Conservation (phyloP, 495 filamentous ascomycete species). For the Astrothelium subdiscretum region DNA sequence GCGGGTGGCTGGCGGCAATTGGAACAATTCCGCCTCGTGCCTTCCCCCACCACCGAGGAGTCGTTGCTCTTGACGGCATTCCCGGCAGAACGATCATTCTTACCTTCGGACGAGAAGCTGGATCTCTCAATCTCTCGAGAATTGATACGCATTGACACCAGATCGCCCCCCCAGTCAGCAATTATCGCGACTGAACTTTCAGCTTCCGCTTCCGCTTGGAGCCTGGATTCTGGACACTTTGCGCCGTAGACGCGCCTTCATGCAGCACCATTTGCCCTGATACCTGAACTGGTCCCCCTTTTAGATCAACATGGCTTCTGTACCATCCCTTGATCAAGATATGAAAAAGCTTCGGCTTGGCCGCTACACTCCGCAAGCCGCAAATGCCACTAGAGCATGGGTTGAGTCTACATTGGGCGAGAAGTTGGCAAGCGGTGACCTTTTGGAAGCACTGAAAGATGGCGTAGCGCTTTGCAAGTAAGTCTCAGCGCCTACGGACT, state of each 20-base stretch:
- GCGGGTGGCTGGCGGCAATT: background rate
- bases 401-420: constrained; percentile 74
- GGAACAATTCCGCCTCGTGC: background rate
- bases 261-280: background rate
- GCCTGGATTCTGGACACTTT: background rate
- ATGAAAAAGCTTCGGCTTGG: constrained; percentile 84
- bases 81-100: no score
- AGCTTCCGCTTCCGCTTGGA: background rate
- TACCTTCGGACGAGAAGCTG: no score
- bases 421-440: constrained; percentile 56
- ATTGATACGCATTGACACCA: no score
- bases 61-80: background rate
- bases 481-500: constrained; percentile 4
- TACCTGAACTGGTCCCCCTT: background rate
- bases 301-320: constrained; percentile 66
- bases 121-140: background rate
- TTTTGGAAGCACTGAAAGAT: constrained; percentile 79
- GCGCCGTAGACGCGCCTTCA: background rate
- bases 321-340: constrained; percentile 88
- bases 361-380: constrained; percentile 87
- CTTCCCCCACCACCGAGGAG: background rate
- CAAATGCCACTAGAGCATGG: constrained; percentile 76
- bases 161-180: background rate
- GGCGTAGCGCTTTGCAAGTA: constrained; percentile 88
- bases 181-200: background rate